These are phyloP conservation scores for Aspergillus cejpii DNA, from an alignment of 2,329 filamentous ascomycete genomes.

Conservation along the genomic window DNA sequence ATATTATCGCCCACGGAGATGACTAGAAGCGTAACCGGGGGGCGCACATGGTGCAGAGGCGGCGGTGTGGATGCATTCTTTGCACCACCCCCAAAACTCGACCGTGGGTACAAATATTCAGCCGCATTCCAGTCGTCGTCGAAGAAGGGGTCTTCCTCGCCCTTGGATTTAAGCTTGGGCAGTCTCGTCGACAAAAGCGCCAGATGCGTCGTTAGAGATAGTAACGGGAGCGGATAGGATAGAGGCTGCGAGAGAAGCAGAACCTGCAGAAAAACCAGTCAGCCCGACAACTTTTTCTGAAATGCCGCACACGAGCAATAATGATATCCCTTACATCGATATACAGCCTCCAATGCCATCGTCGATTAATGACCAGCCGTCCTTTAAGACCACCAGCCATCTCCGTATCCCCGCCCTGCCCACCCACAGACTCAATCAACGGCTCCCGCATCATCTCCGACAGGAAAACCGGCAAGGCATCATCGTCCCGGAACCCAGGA, in stretches of 20 bases:
- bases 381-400: conserved; percentile 61
- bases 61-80: conserved; percentile 14
- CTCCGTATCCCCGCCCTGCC: conserved; percentile 66
- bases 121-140: conserved; percentile 95
- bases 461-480: conserved; percentile 79
- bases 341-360: conserved; percentile 96
- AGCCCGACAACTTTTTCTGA: conserved; percentile 3
- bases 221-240: conserved; percentile 85
- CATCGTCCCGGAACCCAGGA: conserved; percentile 83
- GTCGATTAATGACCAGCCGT: conserved; percentile 75
- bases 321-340: conserved; percentile 63
- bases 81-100: conserved; percentile 9
- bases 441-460: conserved; percentile 84
- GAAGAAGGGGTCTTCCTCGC: conserved; percentile 93
- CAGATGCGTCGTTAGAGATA: conserved; percentile 88
- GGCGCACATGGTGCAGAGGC: conserved; percentile 45
- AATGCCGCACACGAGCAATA: conserved; percentile 2
- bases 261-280: conserved; percentile 52
- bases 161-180: conserved; percentile 76
- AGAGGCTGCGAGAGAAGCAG: conserved; percentile 87
- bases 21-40: conserved; percentile 85
- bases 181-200: conserved; percentile 82
- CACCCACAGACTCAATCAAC: conserved; percentile 64
- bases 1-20: conserved; percentile 80
- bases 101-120: conserved; percentile 62